Evolutionary conservation across 306 rosid species (phyloP).

Genomic region (Prunus persica): Prunus_persica_NCBIv2 NC_034015.1:17466501-17467000

Average conservation of each 20-base stretch:
- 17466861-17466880: slow-evolving; percentile 98
- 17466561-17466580: background rate
- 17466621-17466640: background rate
- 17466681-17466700: slow-evolving; percentile 66
- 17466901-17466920: slow-evolving; percentile 94
- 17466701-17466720: slow-evolving; percentile 87
- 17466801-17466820: slow-evolving; percentile 10
- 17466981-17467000: slow-evolving; percentile 25
- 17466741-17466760: slow-evolving; percentile 46
- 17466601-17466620: background rate
- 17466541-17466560: slow-evolving; percentile 51
- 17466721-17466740: slow-evolving; percentile 91
- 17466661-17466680: background rate
- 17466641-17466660: slow-evolving; percentile 2
- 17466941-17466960: slow-evolving; percentile 50
- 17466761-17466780: background rate
- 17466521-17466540: slow-evolving; percentile 96
- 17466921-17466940: slow-evolving; percentile 47
- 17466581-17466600: background rate
- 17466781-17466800: background rate
- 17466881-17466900: slow-evolving; percentile 97
- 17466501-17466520: slow-evolving; percentile 92
- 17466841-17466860: slow-evolving; percentile 82
- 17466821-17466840: background rate
- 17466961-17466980: too few species aligned